These are phyloP conservation scores for Boletus pseudopeckii DNA, from an alignment of 768 basidiomycete genomes.

Conservation along the genomic window DNA sequence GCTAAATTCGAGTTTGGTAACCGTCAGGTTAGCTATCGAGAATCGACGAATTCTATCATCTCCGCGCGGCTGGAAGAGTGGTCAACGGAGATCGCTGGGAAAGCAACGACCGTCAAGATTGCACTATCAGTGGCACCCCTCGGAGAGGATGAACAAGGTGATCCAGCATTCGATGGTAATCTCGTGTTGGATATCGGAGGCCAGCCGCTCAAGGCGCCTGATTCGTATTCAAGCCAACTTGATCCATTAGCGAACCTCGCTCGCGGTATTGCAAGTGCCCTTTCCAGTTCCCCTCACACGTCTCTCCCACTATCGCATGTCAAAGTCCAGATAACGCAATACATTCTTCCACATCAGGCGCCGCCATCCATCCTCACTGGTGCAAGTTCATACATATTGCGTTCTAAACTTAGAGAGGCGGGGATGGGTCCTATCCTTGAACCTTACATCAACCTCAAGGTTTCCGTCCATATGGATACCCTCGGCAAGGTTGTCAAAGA, in stretches of 20 bases:
- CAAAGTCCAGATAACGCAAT: constrained; percentile 49
- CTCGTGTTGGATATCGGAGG: constrained; percentile 57
- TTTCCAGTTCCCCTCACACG: constrained; percentile 78
- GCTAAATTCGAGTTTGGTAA: constrained; percentile 73
- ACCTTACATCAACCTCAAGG: constrained; percentile 68
- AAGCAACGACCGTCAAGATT: constrained; percentile 47
- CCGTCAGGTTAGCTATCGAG: constrained; percentile 79
- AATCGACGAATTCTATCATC: constrained; percentile 39
- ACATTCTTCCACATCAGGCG: constrained; percentile 40
- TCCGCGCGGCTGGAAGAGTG: constrained; percentile 42
- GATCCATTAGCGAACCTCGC: constrained; percentile 54
- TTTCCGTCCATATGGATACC: constrained; percentile 61
- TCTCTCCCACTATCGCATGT: constrained; percentile 66
- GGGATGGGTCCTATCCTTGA: constrained; percentile 76
- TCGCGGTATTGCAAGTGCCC: constrained; percentile 64
- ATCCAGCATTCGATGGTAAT: constrained; percentile 76
- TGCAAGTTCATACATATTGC: constrained; percentile 62
- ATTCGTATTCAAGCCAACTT: constrained; percentile 39
- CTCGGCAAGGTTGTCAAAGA: constrained; percentile 81
- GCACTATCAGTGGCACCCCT: constrained; percentile 55
- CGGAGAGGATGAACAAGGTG: constrained; percentile 52
- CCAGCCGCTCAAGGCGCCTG: constrained; percentile 49
- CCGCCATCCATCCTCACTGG: constrained; percentile 57
- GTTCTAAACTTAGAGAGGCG: constrained; percentile 55
- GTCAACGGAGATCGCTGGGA: constrained; percentile 63